Conservation (phyloP, 139 green algal species). For the Picochlorum sp. region DNA sequence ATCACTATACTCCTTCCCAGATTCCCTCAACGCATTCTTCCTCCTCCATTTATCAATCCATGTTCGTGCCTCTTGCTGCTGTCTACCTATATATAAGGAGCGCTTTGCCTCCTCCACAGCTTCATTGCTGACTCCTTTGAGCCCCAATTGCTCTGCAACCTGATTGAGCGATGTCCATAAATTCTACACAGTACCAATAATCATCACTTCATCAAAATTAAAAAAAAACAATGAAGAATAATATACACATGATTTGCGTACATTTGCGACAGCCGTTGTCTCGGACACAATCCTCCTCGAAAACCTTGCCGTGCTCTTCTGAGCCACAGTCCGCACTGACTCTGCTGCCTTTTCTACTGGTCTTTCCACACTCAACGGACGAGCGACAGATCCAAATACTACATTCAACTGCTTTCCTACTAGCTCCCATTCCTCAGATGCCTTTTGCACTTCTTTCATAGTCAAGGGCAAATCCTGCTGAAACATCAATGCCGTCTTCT, state of each 20-base stretch:
- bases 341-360: neutral
- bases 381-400: constrained; percentile 6
- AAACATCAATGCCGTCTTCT: constrained; percentile 22
- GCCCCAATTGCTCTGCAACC: constrained; percentile 2
- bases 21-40: neutral
- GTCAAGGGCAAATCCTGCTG: constrained; percentile 27
- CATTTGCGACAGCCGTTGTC: constrained; percentile 5
- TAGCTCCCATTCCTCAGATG: constrained; percentile 28
- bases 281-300: constrained; percentile 8
- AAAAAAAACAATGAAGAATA: too few species aligned
- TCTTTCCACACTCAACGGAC: neutral
- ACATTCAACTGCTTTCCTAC: constrained; percentile 31
- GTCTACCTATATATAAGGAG: neutral
- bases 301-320: neutral
- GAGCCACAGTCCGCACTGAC: neutral
- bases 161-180: constrained; percentile 4
- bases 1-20: neutral
- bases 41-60: constrained; percentile 13
- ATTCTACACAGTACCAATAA: neutral
- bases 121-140: neutral
- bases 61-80: constrained; percentile 9
- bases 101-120: neutral
- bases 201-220: neutral
- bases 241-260: neutral
- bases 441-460: constrained; percentile 25